Evolutionary conservation across 495 filamentous ascomycete species (phyloP), one percentile per base, ranked within the genome.

Genomic region (Hyaloscypha finlandica): DNA sequence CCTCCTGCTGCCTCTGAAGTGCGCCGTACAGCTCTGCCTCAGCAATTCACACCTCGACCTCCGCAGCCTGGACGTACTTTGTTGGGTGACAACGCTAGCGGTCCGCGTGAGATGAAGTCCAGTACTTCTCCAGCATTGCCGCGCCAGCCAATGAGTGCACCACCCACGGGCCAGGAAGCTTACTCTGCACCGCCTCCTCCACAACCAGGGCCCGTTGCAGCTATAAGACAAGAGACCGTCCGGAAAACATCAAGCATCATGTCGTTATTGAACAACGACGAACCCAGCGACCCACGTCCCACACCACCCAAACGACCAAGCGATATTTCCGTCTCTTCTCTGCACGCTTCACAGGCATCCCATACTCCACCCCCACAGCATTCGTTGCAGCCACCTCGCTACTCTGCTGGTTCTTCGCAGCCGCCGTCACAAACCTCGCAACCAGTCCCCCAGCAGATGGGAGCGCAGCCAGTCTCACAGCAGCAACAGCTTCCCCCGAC

Each of bases 231-330:
- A 52, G 83, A 83, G 6, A 62, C 71, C 22, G 68, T 70, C 5
- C 67, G 70, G 5, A 88, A 87, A 66, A 83, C 81, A 33, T 87
- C 85, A 19, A 87, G 83, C 51, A 86, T 88, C 55, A 84, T 86
- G 81, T 84, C 79, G 32, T 80, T 88, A 59, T 73, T 88, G 32
- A 48, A 48, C 16, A 87, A 87, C 66, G 83, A 85, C 48, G 85
- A 88, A 62, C 81, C 85, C 0, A 81, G 79, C 52, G 85, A 88
- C 31, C 83, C 83, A 19, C 54, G 61, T 22, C 81, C 83, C 11
- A 61, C 62, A 61, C 83, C 83, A 22, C 74, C 80, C 14, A 87
- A 86, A 65, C 79, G 82, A 20, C 66, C 69, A 8, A 69, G 59
- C 30, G 70, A 69, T 60, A 48, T 74, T 4, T 32, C 61, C 6